Base-by-base conservation (phyloP, 116 monocot species). In the Phalaenopsis hybrid region DNA sequence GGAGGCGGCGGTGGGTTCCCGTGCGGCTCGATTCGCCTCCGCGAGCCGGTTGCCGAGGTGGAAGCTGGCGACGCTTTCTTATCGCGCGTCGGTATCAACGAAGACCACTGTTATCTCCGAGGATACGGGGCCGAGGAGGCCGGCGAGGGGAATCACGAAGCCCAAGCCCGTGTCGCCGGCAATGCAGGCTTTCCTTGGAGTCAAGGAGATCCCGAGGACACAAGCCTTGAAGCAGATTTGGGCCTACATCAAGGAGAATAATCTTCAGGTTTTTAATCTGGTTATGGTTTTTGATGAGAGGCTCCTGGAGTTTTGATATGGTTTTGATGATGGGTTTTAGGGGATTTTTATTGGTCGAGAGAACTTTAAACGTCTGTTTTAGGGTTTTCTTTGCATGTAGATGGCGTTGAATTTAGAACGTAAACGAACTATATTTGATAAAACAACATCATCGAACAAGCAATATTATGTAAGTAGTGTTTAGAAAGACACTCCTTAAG, bases 171-270 rank as follows among this genome's bases (percentile, higher is more conserved):
- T 97, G 55, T 92, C 97, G 0, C 90, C 94, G 28, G 92, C 86
- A 69, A 78, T 97, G 70, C 92, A 97, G 82, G 91, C 88, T 72
- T 76, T 97, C 33, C 81, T 94, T 28, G 97, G 97, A 4, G 92
- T 87, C 43, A 34, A 88, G 44, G 97, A 92, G 85, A 94, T 97
- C 12, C 86, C 97, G 23, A 84, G 97, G 72, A 94, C 94, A n/a
- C 90, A 94, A 79, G 97, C 97, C 0, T 89, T 97, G 25, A 97
- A 94, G 86, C 85, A 70, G 75, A 91, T 97, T 31, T 94, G 97
- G 97, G 94, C 85, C 12, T 92, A 97, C 90, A 94, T 97, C 79
- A 97, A 97, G 85, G 68, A 91, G 78, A 82, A 97, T 83, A 91
- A 97, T 49, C 94, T 97, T 74, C 94, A 94, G 92, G 97, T 96